phyloP scores from a whole-genome alignment of 306 rosid genomes.

The Senna siamea region DNA sequence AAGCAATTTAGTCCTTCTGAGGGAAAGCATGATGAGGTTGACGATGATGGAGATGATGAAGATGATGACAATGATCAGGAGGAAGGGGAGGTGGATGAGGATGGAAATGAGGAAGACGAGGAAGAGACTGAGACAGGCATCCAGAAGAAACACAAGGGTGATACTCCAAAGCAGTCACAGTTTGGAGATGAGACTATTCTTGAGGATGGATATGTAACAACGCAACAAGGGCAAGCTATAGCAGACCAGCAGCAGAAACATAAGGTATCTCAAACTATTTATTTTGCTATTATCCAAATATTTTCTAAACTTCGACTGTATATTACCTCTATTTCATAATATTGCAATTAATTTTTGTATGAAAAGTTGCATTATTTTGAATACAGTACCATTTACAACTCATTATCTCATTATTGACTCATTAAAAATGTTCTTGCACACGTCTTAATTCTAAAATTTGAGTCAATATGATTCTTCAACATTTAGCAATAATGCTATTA shows the following conservation, averaged over 20 bases:
- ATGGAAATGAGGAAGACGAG: slow-evolving; percentile 58
- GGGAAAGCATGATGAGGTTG: slow-evolving; percentile 56
- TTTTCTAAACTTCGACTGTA: not conserved
- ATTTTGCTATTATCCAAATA: not conserved
- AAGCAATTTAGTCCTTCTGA: slow-evolving; percentile 54
- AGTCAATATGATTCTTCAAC: too few species aligned
- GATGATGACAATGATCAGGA: slow-evolving; percentile 55
- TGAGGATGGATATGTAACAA: slow-evolving; percentile 39
- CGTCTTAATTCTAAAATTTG: not conserved
- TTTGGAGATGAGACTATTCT: slow-evolving; percentile 42
- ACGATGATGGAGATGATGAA: slow-evolving; percentile 47
- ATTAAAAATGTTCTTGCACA: not conserved
- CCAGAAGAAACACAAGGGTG: slow-evolving; percentile 52
- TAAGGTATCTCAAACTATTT: slow-evolving; percentile 52
- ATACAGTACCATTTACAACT: slow-evolving; percentile 15
- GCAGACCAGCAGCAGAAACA: slow-evolving; percentile 42
- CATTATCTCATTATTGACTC: not conserved
- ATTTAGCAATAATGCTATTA: not conserved
- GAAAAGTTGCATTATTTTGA: not conserved
- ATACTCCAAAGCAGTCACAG: slow-evolving; percentile 46
- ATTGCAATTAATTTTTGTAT: not conserved
- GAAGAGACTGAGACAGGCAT: slow-evolving; percentile 61
- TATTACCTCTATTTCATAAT: slow-evolving; percentile 20
- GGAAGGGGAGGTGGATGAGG: slow-evolving; percentile 54
- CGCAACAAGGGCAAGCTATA: slow-evolving; percentile 44